Evolutionary conservation across 495 filamentous ascomycete genomes (phyloP).

Genomic region (Parachaetomium inaequale): DNA sequence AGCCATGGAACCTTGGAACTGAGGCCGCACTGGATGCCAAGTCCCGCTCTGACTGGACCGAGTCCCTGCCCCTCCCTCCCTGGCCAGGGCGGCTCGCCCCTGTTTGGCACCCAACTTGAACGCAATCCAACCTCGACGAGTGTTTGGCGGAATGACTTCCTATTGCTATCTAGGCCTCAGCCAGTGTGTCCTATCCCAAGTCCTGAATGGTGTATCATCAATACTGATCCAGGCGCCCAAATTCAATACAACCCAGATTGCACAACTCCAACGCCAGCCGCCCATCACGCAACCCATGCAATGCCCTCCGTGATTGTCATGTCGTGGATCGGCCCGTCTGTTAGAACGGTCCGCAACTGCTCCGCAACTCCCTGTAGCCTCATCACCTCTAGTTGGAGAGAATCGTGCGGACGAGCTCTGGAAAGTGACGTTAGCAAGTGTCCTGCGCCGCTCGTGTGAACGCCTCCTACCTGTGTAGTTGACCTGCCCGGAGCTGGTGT

Average conservation of each 20-base stretch:
- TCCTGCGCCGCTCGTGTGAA: constrained; percentile 20
- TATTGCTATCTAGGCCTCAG: constrained; percentile 5
- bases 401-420: constrained; percentile 90
- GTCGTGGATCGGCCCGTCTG: not conserved
- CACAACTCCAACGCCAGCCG: constrained; percentile 35
- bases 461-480: constrained; percentile 76
- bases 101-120: no score
- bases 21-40: not conserved
- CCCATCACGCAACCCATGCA: constrained; percentile 27
- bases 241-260: constrained; percentile 30
- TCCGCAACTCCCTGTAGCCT: not conserved
- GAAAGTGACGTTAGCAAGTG: not conserved
- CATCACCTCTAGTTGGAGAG: constrained; percentile 68
- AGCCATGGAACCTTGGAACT: not conserved
- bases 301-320: constrained; percentile 13
- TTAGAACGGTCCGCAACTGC: not conserved
- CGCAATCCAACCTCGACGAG: not conserved
- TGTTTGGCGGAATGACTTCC: not conserved
- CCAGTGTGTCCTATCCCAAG: constrained; percentile 19
- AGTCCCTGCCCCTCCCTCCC: not conserved
- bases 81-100: not conserved
- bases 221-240: constrained; percentile 27
- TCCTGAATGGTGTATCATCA: constrained; percentile 13
- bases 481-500: constrained; percentile 89
- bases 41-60: not conserved